Percentiles rank a stretch among this genome's conserved stretches.
These are phyloP conservation scores for Xylaria grammica DNA, from an alignment of 495 filamentous ascomycete genomes.

Conservation along the genomic window DNA sequence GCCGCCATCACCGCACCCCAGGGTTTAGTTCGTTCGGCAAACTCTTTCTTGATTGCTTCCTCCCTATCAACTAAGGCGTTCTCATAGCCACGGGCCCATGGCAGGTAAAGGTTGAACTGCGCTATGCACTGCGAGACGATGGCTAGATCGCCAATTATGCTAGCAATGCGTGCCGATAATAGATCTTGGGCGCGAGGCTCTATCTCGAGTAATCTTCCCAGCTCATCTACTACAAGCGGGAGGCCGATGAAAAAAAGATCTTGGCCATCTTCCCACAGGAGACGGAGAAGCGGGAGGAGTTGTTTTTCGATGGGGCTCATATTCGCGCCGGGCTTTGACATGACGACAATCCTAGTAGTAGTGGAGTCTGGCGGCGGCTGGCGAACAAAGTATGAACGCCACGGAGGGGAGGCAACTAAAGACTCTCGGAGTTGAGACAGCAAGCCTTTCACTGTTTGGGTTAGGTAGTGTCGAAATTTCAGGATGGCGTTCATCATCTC, in stretches of 20 bases:
- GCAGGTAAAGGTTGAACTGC: conserved; percentile 53
- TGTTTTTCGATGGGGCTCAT: conserved; percentile 25
- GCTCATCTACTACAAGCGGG: conserved; percentile 48
- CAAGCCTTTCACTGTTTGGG: conserved; percentile 32
- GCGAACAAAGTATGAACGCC: conserved; percentile 39
- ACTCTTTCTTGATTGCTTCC: conserved; percentile 39
- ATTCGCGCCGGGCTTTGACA: conserved; percentile 14
- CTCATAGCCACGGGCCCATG: conserved; percentile 52
- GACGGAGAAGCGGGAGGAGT: conserved; percentile 43
- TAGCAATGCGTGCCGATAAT: conserved; percentile 44
- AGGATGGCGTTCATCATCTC: conserved; percentile 41
- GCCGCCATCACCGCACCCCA: conserved; percentile 23
- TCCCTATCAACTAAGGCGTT: conserved; percentile 23
- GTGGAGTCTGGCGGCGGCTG: no score
- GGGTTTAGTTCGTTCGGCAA: conserved; percentile 16
- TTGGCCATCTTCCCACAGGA: conserved; percentile 31
- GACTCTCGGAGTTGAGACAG: conserved; percentile 28
- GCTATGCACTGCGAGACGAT: conserved; percentile 45
- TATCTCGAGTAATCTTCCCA: conserved; percentile 48
- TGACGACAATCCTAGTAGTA: not conserved
- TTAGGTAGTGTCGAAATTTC: conserved; percentile 40
- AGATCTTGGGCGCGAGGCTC: conserved; percentile 41
- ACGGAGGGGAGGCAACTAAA: conserved; percentile 40
- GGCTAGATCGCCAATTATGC: conserved; percentile 48
- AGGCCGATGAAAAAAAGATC: conserved; percentile 38